These are phyloP conservation scores for Cladorrhinum samala DNA, from an alignment of 495 filamentous ascomycete species.

Conservation along the genomic window DNA sequence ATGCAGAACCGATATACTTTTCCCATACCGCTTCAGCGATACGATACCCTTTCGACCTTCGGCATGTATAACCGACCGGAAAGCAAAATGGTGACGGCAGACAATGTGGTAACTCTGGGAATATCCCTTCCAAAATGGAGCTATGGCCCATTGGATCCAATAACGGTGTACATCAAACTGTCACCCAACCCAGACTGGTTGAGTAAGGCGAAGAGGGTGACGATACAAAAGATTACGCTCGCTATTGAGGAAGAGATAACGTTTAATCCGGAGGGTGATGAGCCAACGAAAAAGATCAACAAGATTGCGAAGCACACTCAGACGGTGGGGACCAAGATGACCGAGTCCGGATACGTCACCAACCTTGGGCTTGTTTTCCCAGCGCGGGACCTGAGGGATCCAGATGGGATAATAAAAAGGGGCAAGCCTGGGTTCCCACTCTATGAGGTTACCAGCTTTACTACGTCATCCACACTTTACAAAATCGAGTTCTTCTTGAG, in stretches of 20 bases:
- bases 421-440: slow-evolving; percentile 83
- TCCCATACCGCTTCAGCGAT: slow-evolving; percentile 83
- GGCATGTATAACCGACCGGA: slow-evolving; percentile 99
- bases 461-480: slow-evolving; percentile 88
- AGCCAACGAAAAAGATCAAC: slow-evolving; percentile 86
- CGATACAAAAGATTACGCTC: slow-evolving; percentile 88
- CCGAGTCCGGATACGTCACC: slow-evolving; percentile 81
- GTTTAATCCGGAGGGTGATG: slow-evolving; percentile 97
- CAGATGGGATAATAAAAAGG: slow-evolving; percentile 79
- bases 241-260: slow-evolving; percentile 95
- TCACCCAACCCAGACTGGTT: slow-evolving; percentile 89
- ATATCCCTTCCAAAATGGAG: slow-evolving; percentile 93
- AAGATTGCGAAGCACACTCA: slow-evolving; percentile 79
- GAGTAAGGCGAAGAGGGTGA: slow-evolving; percentile 82
- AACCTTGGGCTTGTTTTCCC: slow-evolving; percentile 90
- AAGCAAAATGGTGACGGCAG: slow-evolving; percentile 71
- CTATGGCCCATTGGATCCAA: slow-evolving; percentile 90
- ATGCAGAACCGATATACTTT: slow-evolving; percentile 87
- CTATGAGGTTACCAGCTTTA: slow-evolving; percentile 84
- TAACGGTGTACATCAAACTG: slow-evolving; percentile 90
- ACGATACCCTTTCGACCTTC: slow-evolving; percentile 95
- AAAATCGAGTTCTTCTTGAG: slow-evolving; percentile 97
- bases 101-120: slow-evolving; percentile 86
- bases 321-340: slow-evolving; percentile 69
- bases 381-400: slow-evolving; percentile 79